Evolutionary conservation across 2,329 filamentous ascomycete genomes (phyloP), one percentile per base, ranked within the genome.

Genomic region (Fusarium avenaceum): DNA sequence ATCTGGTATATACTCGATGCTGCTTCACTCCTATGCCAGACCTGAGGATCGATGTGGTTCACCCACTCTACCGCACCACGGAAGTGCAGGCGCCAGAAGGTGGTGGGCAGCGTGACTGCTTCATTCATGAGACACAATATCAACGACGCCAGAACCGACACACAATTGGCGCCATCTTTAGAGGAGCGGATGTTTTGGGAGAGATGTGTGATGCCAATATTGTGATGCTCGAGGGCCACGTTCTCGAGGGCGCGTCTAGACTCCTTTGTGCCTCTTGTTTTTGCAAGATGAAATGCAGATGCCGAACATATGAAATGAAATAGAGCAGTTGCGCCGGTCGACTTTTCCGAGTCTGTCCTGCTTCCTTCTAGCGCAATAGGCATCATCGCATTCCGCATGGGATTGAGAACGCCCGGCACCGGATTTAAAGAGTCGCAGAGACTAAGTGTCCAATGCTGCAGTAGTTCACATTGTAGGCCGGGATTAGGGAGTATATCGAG

Each of bases 221-320:
- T 73, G 28, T 73, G 71, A 14, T 73, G 71, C 17, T 73, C 71
- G 4, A 73, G 47, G 1, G 71, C 71, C 2, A 73, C 57, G 6
- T 69, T 73, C 42, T 73, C 71, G 0, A 73, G 67, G 3, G 56
- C 47, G 0, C 67, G 56, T 26, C 55, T 58, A 0, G 67, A 56
- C 6, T 65, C 72, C 9, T 69, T 44, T 0, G 57, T 52, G 2
- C 20, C 46, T 3, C 63, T 53, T 10, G 59, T 71, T 28, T 63
- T 71, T 3, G 70, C 57, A 2, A 73, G 47, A 5, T 72, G 70
- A 10, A 74, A 73, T 0, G 69, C 71, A 0, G 71, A 71, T 1
- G 71, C 71, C 1, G 71, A 69, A n/a, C 69, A 73, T 19, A 73
- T 73, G 24, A 73, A 69, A 17, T 73, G 69, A 2, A 74, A 73